Conservation (phyloP, 1,284 basidiomycete genomes). For the Hypsizygus ulmarius region DNA sequence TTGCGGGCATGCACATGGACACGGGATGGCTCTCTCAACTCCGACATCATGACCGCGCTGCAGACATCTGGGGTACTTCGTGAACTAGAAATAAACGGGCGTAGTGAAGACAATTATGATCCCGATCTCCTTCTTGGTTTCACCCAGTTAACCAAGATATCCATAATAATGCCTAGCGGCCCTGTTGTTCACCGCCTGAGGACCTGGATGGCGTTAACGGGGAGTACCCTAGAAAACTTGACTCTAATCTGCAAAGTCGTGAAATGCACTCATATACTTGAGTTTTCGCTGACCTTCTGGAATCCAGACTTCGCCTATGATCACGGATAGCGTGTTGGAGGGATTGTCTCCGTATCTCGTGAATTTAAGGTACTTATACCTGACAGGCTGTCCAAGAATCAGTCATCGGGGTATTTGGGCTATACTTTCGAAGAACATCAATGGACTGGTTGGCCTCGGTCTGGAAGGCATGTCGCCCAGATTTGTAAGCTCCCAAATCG, state of each 20-base stretch:
- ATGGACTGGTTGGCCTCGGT: conserved; percentile 50
- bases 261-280: conserved; percentile 3
- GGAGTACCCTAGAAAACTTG: conserved; percentile 47
- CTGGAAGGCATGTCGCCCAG: conserved; percentile 60
- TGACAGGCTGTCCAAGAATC: conserved; percentile 68
- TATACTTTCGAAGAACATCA: conserved; percentile 40
- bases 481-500: conserved; percentile 43
- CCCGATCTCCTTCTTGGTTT: conserved; percentile 49
- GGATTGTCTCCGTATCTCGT: conserved; percentile 45
- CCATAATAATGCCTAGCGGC: conserved; percentile 68
- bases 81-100: conserved; percentile 69
- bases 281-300: conserved; percentile 6
- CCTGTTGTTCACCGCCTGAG: conserved; percentile 48
- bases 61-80: conserved; percentile 38
- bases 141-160: conserved; percentile 46
- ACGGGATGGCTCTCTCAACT: conserved; percentile 65
- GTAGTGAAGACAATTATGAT: conserved; percentile 52
- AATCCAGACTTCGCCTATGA: conserved; percentile 46
- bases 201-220: conserved; percentile 48
- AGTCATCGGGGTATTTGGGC: conserved; percentile 57
- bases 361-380: conserved; percentile 51
- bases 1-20: conserved; percentile 70
- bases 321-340: conserved; percentile 55
- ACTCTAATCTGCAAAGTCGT: conserved; percentile 66
- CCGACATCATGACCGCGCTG: conserved; percentile 52